Evolutionary conservation across 2,329 filamentous ascomycete genomes (phyloP), one percentile per base, ranked within the genome.

Genomic region (Beauveria rudraprayagi): DNA sequence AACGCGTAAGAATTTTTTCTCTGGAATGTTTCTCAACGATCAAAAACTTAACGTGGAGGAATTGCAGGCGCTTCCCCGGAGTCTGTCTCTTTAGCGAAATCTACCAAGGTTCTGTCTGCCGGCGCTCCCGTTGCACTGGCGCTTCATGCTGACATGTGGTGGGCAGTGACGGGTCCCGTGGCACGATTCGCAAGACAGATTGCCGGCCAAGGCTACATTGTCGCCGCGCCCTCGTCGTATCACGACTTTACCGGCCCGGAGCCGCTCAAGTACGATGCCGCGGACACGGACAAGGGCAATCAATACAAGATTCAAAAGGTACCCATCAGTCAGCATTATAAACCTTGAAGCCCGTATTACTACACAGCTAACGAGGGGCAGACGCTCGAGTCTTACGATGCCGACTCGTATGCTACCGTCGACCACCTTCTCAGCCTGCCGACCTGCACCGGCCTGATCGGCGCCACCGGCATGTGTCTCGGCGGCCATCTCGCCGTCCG

Each of bases 11-110:
- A 11, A 5, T 5, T 14, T 14, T 37, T 37, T 11, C 3, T 37
- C 34, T 30, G 28, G 3, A 28, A 28, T 8, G 7, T 28, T 14
- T 37, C 34, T 37, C 34, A 16, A 16, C 5, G 34, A 16, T 2
- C 14, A 5, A 6, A 14, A 34, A 26, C 28, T 51, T 51, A 10
- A 51, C 28, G 34, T 14, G 16, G 14, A 30, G 8, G 10, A 5
- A 46, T 6, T 9, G 5, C 57, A 85, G 84, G 34, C 79, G 80
- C 55, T 96, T 96, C 69, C 92, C 92, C 0, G 92, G 90, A 22
- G 90, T 97, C 5, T 88, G 90, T 16, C 80, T 97, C 61, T 97
- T 96, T 72, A 92, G 88, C 67, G 92, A 97, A 76, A 97, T 97
- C 69, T 97, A 97, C 71, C 92, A 97, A 86, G 92, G 91, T 92